A percentile compares a stretch with the other conserved stretches of the same genome.
These are phyloP conservation scores for Aschersonia sp. DNA, from an alignment of 2,329 filamentous ascomycete genomes.

Conservation along the genomic window DNA sequence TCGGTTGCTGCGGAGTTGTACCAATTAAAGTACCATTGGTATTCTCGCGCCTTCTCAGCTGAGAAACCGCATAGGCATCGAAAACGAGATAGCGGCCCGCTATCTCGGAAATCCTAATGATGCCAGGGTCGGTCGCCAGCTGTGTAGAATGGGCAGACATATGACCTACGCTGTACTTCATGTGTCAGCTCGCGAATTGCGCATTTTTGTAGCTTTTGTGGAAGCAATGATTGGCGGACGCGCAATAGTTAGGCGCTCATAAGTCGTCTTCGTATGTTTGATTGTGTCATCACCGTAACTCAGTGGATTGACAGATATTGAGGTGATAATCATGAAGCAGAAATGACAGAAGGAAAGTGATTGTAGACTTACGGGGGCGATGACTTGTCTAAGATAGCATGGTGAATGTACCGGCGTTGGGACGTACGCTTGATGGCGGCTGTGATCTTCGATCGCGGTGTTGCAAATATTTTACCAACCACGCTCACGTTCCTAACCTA, in stretches of 20 bases:
- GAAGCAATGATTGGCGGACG: too few species aligned
- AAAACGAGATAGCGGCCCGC: constrained; percentile 78
- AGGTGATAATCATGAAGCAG: constrained; percentile 30
- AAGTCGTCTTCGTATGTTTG: constrained; percentile 30
- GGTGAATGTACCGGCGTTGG: too few species aligned
- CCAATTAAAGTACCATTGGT: constrained; percentile 80
- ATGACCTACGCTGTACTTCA: background rate
- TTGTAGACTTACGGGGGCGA: too few species aligned
- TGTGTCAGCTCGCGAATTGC: background rate
- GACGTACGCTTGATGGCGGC: too few species aligned
- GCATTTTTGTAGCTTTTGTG: too few species aligned
- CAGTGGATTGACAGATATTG: constrained; percentile 48
- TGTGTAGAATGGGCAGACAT: background rate
- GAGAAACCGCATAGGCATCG: constrained; percentile 65
- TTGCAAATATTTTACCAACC: too few species aligned
- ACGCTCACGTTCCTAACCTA: too few species aligned
- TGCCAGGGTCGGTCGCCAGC: constrained; percentile 10
- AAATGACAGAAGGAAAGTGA: background rate
- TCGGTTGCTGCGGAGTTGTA: constrained; percentile 79
- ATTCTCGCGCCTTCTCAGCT: constrained; percentile 64
- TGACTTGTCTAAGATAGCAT: too few species aligned
- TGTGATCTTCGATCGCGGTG: too few species aligned
- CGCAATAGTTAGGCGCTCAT: constrained; percentile 12
- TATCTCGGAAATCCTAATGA: constrained; percentile 68
- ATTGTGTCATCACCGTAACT: constrained; percentile 29